phyloP scores from a whole-genome alignment of 73 alveolate genomes.

The Halteria grandinella region DNA sequence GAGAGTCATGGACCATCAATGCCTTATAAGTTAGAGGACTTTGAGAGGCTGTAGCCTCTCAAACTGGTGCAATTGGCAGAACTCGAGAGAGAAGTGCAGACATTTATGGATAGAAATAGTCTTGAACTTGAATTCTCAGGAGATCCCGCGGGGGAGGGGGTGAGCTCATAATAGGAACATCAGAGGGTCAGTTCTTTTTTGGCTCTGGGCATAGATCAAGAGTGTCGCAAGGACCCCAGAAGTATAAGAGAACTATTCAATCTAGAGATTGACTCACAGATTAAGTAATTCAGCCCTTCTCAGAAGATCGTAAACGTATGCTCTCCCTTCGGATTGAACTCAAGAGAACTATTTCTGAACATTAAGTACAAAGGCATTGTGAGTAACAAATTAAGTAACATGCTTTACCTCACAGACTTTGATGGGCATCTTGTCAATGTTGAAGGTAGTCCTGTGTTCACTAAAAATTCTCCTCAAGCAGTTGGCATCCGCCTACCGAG shows the following conservation, averaged over 20 bases:
- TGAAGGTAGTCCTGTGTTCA: constrained; percentile 39
- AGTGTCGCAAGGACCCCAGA: no score
- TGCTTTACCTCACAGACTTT: constrained; percentile 8
- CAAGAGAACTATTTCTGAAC: constrained; percentile 22
- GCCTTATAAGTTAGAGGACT: constrained; percentile 3
- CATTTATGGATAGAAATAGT: constrained; percentile 12
- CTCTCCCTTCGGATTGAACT: constrained; percentile 42
- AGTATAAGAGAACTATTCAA: not conserved
- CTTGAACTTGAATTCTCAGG: constrained; percentile 30
- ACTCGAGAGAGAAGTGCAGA: constrained; percentile 6
- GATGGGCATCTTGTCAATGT: constrained; percentile 42
- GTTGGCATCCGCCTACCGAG: constrained; percentile 31
- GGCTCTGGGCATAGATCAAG: not conserved
- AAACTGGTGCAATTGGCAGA: not conserved
- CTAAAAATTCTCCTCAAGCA: not conserved
- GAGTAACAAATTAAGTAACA: not conserved
- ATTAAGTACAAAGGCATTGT: constrained; percentile 20
- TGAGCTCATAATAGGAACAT: not conserved
- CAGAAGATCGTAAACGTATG: constrained; percentile 12
- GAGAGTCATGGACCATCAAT: not conserved
- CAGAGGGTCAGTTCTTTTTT: no score
- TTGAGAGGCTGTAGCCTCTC: not conserved
- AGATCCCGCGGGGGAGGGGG: not conserved
- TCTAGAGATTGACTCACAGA: not conserved
- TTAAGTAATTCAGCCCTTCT: not conserved